Base-by-base conservation (phyloP, 2,329 filamentous ascomycete genomes). In the Xylaria sp. region DNA sequence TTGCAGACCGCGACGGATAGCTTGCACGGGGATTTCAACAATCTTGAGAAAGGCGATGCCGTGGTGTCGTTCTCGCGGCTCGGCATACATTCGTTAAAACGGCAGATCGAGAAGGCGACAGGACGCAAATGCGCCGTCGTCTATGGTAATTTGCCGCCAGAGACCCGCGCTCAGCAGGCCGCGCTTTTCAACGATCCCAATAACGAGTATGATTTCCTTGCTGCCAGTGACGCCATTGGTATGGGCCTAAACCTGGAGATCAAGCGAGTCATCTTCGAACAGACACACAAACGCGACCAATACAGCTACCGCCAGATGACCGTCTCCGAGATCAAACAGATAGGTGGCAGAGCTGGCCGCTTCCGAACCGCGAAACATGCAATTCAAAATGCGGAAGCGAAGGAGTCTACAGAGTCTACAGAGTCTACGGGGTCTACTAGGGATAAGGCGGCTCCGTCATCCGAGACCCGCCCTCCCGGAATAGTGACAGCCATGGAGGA, bases 211-310 rank as follows among this genome's bases (percentile, higher is more conserved):
- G 94, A 99, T 69, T 95, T 87, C 63, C 78, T 99, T 5, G 92
- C 94, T 21, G 94, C 95, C 7, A 97, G 91, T 64, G 92, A 97
- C 73, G 94, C 94, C 43, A 93, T 99, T 58, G 94, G 94, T 37
- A 97, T 99, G 93, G 94, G 95, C 1, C 77, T 99, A 19, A 99
- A 99, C 67, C 74, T 99, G 70, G 92, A 86, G 72, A 91, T 97
- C 69, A 94, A 92, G 69, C 89, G 95, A 21, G 83, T 99, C 56
- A 84, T 99, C 49, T 94, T 99, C 61, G 91, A 96, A 66, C 80
- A 87, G 0, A 81, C 87, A 2, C 75, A 79, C 55, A 99, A 97
- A 70, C 88, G 81, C 61, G 82, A 92, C 57, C 88, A 88, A 1
- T 67, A 62, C 1, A 73, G 76, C 4, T 78, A 81, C 24, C 77